Base-by-base conservation (phyloP, 2,329 filamentous ascomycete genomes). In the Colletotrichum lentis region DNA sequence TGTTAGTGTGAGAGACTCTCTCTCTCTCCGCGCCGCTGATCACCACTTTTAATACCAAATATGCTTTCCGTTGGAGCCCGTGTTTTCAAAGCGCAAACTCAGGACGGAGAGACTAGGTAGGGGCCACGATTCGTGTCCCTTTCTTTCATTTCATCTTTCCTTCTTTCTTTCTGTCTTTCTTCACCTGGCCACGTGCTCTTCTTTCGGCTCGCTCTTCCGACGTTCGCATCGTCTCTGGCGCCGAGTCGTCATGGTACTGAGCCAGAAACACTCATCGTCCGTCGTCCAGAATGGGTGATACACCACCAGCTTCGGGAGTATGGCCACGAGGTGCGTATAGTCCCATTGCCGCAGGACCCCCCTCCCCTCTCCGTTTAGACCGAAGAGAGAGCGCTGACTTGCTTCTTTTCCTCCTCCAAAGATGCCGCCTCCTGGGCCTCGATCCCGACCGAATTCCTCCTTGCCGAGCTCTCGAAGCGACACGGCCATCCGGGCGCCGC, bases 391-490 rank as follows among this genome's bases (percentile, higher is more conserved):
- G 7, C 31, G 43, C 65, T 68, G 7, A 68, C 65, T 59, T 46
- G 8, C 16, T 54, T 61, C 31, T 35, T 41, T 53, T 27, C n/a
- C 8, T 11, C 1, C 2, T 47, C 24, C 47, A 10, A 67, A 82
- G 80, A 77, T 71, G 71, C 73, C 46, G 66, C 56, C 31, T 74
- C 76, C 37, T 82, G 85, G 84, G 79, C 83, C 52, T 82, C 80
- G n/a, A 78, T 88, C 43, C 79, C 86, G 3, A 87, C 85, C 67
- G 77, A 83, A 44, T 63, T 83, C 46, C 81, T 88, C 56, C 80
- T 83, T 55, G 83, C 83, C 70, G 86, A 88, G 74, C 79, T 88
- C 22, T 77, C 80, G 37, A 80, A 80, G 71, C 83, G 86, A 63
- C 80, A 81, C 64, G 76, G 76, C 61, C 72, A 70, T 24, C 73